Percentiles rank a stretch among this genome's conserved stretches.
Evolutionary conservation across 768 basidiomycete species (phyloP).

Genomic region (Lepiota venenata): DNA sequence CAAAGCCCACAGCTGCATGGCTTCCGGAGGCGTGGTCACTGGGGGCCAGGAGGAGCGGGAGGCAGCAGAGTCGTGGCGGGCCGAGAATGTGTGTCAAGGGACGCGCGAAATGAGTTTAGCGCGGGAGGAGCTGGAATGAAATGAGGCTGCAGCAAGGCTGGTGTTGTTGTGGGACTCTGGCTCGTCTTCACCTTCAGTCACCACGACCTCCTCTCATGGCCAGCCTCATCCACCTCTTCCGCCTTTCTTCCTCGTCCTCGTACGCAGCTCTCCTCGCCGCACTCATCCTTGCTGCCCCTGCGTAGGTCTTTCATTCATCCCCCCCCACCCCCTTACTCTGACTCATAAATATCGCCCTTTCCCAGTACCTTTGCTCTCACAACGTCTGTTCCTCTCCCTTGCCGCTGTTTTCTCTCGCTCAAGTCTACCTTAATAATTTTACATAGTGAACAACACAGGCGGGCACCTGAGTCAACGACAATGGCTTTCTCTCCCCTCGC

Average conservation of each 20-base stretch:
- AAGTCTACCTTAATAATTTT: not conserved
- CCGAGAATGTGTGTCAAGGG: constrained; percentile 10
- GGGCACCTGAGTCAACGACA: constrained; percentile 2
- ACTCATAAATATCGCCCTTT: not conserved
- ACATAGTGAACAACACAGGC: constrained; percentile 5
- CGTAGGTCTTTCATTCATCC: not conserved
- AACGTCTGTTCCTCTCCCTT: constrained; percentile 9
- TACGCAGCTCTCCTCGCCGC: not conserved
- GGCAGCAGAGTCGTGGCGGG: not conserved
- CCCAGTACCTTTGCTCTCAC: constrained; percentile 3
- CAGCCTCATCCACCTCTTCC: not conserved
- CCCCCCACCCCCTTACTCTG: not conserved
- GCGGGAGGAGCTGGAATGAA: not conserved
- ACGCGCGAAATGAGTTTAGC: constrained; percentile 1
- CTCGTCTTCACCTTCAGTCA: constrained; percentile 1
- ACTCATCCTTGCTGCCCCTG: constrained; percentile 1
- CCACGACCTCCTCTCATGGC: constrained; percentile 3
- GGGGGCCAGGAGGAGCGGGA: not conserved
- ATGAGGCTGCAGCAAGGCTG: constrained; percentile 6
- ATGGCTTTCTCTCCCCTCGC: constrained; percentile 10
- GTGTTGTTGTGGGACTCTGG: not conserved
- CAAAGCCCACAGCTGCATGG: no score
- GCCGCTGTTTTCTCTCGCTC: not conserved
- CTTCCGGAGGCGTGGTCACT: not conserved
- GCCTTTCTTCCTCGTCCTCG: not conserved